Percentiles rank a stretch among this genome's conserved stretches.
phyloP scores from a whole-genome alignment of 2,329 filamentous ascomycete species.

The Bretziella fagacearum region DNA sequence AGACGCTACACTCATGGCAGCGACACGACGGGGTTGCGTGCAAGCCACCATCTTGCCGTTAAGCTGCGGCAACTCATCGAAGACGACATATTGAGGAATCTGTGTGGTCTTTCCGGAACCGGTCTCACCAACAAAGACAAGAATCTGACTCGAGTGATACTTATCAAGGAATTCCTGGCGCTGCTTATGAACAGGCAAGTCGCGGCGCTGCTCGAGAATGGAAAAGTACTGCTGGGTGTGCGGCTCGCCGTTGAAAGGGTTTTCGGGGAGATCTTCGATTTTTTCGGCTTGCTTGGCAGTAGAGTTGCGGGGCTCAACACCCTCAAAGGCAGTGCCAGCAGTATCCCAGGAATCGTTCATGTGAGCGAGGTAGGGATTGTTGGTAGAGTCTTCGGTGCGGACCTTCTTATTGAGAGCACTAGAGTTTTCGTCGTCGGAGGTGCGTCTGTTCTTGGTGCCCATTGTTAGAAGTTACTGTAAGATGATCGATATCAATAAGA shows the following conservation, averaged over 20 bases:
- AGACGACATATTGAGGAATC: constrained; percentile 95
- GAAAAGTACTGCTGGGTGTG: constrained; percentile 77
- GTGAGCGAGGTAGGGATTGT: constrained; percentile 76
- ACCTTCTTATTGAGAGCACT: constrained; percentile 30
- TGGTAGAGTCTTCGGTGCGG: constrained; percentile 30
- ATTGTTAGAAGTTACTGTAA: constrained; percentile 19
- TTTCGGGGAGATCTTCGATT: constrained; percentile 65
- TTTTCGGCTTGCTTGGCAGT: constrained; percentile 56
- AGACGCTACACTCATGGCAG: constrained; percentile 95
- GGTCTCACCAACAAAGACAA: constrained; percentile 97
- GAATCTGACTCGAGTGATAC: constrained; percentile 86
- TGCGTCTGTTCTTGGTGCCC: constrained; percentile 28
- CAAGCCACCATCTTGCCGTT: constrained; percentile 84
- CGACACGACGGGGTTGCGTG: constrained; percentile 93
- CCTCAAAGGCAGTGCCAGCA: constrained; percentile 16
- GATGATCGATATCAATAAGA: background rate
- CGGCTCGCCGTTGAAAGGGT: constrained; percentile 65
- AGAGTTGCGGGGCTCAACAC: constrained; percentile 47
- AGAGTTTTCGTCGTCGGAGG: constrained; percentile 22
- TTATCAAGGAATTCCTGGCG: constrained; percentile 83
- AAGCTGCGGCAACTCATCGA: constrained; percentile 81
- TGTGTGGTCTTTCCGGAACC: constrained; percentile 99
- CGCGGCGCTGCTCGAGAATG: constrained; percentile 68
- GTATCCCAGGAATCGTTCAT: constrained; percentile 43
- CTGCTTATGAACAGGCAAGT: constrained; percentile 83